Percentiles rank a stretch among this genome's conserved stretches.
Conservation (phyloP, 345 rosid species). For the Eucalyptus virginea region DNA sequence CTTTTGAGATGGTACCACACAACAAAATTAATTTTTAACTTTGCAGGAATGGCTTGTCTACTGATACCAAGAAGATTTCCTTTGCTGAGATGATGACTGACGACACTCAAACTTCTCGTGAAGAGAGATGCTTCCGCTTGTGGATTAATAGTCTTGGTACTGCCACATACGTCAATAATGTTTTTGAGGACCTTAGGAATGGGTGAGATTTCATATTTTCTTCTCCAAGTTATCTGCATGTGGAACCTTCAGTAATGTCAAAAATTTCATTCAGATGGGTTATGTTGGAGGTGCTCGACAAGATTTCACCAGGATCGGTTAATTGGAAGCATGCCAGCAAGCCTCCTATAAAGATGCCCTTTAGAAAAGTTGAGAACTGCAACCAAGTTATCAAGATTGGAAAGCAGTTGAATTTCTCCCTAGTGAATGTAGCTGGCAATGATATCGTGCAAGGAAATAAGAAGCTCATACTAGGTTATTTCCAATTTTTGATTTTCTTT, state of each 20-base stretch:
- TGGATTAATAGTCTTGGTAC: slow-evolving; percentile 97
- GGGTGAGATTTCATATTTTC: slow-evolving; percentile 40
- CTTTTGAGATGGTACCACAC: neutral
- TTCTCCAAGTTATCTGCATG: neutral
- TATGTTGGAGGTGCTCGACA: slow-evolving; percentile 82
- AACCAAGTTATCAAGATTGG: slow-evolving; percentile 77
- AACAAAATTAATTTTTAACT: neutral
- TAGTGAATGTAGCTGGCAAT: slow-evolving; percentile 96
- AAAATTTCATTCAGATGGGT: slow-evolving; percentile 56
- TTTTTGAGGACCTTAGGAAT: slow-evolving; percentile 87
- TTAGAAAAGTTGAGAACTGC: slow-evolving; percentile 85
- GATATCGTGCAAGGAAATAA: slow-evolving; percentile 91
- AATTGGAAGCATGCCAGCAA: slow-evolving; percentile 77
- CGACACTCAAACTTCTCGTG: slow-evolving; percentile 86
- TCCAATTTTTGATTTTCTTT: neutral
- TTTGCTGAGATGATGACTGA: slow-evolving; percentile 99
- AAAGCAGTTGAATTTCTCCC: slow-evolving; percentile 65
- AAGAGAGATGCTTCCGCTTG: slow-evolving; percentile 95
- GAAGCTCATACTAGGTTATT: slow-evolving; percentile 67
- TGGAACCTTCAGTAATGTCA: neutral
- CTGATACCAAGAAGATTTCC: slow-evolving; percentile 47
- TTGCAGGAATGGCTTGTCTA: slow-evolving; percentile 81
- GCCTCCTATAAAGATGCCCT: slow-evolving; percentile 94
- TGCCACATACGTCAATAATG: slow-evolving; percentile 67
- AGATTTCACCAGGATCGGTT: slow-evolving; percentile 52